A percentile compares a stretch with the other conserved stretches of the same genome.
These are phyloP conservation scores for Ammopiptanthus mongolicus DNA, from an alignment of 306 rosid genomes.

Conservation along the genomic window DNA sequence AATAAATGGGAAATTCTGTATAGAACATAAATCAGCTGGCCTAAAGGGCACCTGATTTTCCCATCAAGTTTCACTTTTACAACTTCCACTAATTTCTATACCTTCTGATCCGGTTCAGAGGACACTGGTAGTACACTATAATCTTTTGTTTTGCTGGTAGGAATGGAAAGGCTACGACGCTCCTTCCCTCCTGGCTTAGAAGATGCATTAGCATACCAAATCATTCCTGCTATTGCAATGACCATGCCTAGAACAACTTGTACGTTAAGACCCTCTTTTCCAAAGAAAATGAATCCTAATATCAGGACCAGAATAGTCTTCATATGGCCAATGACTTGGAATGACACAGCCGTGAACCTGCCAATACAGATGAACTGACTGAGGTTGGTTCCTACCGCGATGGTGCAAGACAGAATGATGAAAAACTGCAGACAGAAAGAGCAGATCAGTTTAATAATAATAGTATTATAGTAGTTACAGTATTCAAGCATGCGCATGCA, in stretches of 20 bases:
- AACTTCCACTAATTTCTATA: conserved; percentile 26
- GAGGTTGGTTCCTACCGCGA: conserved; percentile 83
- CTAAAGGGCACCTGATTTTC: conserved; percentile 12
- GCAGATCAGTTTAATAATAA: background rate
- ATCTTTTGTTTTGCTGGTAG: conserved; percentile 43
- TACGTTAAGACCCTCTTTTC: conserved; percentile 64
- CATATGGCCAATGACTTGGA: conserved; percentile 86
- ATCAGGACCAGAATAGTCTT: conserved; percentile 70
- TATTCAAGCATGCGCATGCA: background rate
- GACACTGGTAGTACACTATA: conserved; percentile 33
- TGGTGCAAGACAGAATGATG: conserved; percentile 61
- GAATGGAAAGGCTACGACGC: conserved; percentile 32
- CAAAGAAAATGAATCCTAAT: conserved; percentile 74
- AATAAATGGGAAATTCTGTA: conserved; percentile 20
- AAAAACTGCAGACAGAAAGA: conserved; percentile 51
- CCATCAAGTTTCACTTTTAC: background rate
- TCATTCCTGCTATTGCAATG: conserved; percentile 64
- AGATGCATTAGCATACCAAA: conserved; percentile 82
- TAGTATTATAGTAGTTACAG: background rate
- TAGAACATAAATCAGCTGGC: conserved; percentile 32
- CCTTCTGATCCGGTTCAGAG: conserved; percentile 45
- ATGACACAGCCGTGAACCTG: conserved; percentile 73
- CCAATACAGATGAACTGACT: conserved; percentile 89
- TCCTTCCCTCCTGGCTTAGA: conserved; percentile 78
- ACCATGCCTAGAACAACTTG: conserved; percentile 72